Evolutionary conservation across 1,139 yeast genomes (phyloP), one percentile per base, ranked within the genome.

Genomic region (Magnusiomyces tetraspermus): DNA sequence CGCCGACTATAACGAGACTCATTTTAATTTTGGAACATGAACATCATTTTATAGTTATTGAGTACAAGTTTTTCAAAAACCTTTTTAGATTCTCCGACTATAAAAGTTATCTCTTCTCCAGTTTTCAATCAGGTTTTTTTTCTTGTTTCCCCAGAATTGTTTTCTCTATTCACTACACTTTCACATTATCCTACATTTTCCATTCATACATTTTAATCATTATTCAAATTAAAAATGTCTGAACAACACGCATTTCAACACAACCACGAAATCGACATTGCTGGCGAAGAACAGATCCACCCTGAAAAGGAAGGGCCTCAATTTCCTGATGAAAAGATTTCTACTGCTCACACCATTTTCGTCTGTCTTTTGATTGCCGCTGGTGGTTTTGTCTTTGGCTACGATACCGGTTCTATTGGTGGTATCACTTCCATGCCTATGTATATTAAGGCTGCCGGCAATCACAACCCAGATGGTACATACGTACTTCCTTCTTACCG

Each of bases 371-470:
- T 51, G 50, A 76, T 76, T 44, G 74, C 78, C 21, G 71, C 77
- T 58, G 83, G 81, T 63, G 83, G 83, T 67, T 64, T 78, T 53
- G 69, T 78, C 53, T 78, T 67, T 60, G 83, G 83, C 58, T 79
- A 76, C 64, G 83, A 79, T 62, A 77, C 82, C 5, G 82, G 82
- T 62, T 76, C 79, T 54, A 78, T 78, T 58, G 71, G 77, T 30
- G 83, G 83, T 68, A 73, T 79, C 57, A 62, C 78, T 71, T 80
- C 76, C 56, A 78, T 78, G 82, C 26, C 38, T 17, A 45, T 23
- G 21, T 45, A 45, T 22, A 19, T 21, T n/a, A 22, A 31, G 24
- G 48, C 28, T 13, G 48, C 28, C 19, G 49, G 49, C 2, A 37
- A 37, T 13, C 19, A 3, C n/a, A 26, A 47, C 26, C 23, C 22